These are phyloP conservation scores for Zymoseptoria passerinii DNA, from an alignment of 2,329 filamentous ascomycete genomes.

Conservation along the genomic window DNA sequence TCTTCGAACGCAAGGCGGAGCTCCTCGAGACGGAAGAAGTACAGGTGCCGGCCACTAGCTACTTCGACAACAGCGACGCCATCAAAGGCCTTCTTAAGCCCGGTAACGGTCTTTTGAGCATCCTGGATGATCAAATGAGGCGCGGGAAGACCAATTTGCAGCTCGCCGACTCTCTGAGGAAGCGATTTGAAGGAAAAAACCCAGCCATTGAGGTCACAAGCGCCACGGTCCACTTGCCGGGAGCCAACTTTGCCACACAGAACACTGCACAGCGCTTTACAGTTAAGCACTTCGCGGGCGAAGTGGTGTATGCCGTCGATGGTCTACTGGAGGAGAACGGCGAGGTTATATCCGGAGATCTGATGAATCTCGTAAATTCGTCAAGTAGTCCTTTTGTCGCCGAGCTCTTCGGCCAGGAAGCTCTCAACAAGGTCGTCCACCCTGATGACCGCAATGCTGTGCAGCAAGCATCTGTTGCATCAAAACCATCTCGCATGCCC, in stretches of 20 bases:
- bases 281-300: constrained; percentile 89
- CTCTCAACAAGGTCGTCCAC: constrained; percentile 84
- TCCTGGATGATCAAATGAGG: constrained; percentile 90
- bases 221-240: constrained; percentile 66
- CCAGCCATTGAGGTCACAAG: constrained; percentile 74
- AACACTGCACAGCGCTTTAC: constrained; percentile 77
- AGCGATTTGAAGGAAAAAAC: constrained; percentile 92
- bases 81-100: constrained; percentile 85
- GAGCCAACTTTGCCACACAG: constrained; percentile 81
- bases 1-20: constrained; percentile 91
- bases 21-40: constrained; percentile 93
- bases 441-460: constrained; percentile 84
- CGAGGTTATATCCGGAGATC: constrained; percentile 87
- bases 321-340: constrained; percentile 91
- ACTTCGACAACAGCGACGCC: constrained; percentile 95
- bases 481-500: constrained; percentile 83
- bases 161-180: constrained; percentile 79
- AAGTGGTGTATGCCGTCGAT: constrained; percentile 85
- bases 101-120: constrained; percentile 86
- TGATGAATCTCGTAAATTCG: constrained; percentile 86
- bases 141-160: constrained; percentile 83
- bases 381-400: constrained; percentile 84
- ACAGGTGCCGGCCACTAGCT: constrained; percentile 79
- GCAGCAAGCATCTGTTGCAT: constrained; percentile 92
- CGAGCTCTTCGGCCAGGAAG: constrained; percentile 92